Conservation (phyloP, 2,329 filamentous ascomycete genomes). For the Aureobasidium subglaciale region DNA sequence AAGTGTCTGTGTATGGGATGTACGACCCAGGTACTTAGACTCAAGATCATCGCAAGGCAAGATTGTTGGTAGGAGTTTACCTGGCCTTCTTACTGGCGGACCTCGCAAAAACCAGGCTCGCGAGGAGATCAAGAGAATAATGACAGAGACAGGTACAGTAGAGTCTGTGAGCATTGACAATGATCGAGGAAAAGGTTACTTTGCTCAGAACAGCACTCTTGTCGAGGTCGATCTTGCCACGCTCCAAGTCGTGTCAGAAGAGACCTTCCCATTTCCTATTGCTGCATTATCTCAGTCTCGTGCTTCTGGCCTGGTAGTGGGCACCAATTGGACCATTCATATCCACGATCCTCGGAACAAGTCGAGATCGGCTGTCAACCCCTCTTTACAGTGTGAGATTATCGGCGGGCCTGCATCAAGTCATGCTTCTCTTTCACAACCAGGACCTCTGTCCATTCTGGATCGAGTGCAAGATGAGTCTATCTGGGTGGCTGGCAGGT, state of each 20-base stretch:
- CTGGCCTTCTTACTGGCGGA: slow-evolving; percentile 60
- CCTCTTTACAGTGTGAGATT: slow-evolving; percentile 20
- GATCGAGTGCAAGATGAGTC: slow-evolving; percentile 61
- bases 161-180: slow-evolving; percentile 80
- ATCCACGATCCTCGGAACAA: slow-evolving; percentile 66
- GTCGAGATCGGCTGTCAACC: slow-evolving; percentile 15
- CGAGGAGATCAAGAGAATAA: slow-evolving; percentile 40
- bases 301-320: slow-evolving; percentile 70
- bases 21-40: slow-evolving; percentile 17
- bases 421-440: slow-evolving; percentile 69
- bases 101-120: not conserved
- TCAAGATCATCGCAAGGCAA: slow-evolving; percentile 43
- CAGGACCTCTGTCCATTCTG: slow-evolving; percentile 74
- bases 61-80: slow-evolving; percentile 57
- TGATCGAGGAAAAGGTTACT: slow-evolving; percentile 60
- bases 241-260: slow-evolving; percentile 59
- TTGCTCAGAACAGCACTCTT: slow-evolving; percentile 69
- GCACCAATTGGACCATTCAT: slow-evolving; percentile 73
- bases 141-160: slow-evolving; percentile 64
- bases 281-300: slow-evolving; percentile 69
- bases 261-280: slow-evolving; percentile 73
- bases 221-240: slow-evolving; percentile 77
- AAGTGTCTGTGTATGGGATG: slow-evolving; percentile 79
- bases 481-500: slow-evolving; percentile 83
- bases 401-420: slow-evolving; percentile 33